Evolutionary conservation across 805 yeast genomes (phyloP).

Genomic region (Komagataella populi): DNA sequence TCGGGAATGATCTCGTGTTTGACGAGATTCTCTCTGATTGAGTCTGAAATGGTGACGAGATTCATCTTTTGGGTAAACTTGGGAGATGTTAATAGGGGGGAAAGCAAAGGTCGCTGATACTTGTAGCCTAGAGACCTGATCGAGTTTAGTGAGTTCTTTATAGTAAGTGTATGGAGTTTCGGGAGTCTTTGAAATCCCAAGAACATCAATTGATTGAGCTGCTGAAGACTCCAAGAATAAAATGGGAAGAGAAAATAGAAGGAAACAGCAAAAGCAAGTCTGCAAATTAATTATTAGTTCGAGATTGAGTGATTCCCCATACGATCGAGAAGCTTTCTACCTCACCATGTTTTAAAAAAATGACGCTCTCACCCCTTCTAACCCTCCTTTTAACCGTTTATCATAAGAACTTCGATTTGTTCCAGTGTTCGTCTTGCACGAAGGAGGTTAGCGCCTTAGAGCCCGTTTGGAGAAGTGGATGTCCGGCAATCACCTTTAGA

Average conservation of each 20-base stretch:
- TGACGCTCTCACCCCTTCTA: background rate
- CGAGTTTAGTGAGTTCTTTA: background rate
- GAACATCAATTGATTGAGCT: background rate
- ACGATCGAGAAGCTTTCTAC: background rate
- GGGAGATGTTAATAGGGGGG: background rate
- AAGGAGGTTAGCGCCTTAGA: slow-evolving; percentile 66
- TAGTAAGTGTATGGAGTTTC: background rate
- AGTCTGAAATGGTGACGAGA: slow-evolving; percentile 39
- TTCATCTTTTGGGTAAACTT: slow-evolving; percentile 14
- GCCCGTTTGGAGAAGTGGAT: slow-evolving; percentile 86
- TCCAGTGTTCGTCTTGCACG: slow-evolving; percentile 82
- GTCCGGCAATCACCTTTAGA: slow-evolving; percentile 70
- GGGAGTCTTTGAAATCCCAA: background rate
- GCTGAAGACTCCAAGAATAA: background rate
- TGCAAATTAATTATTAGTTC: background rate
- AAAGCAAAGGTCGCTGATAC: background rate
- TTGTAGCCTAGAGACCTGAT: background rate
- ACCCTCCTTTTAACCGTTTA: background rate
- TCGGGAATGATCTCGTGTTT: slow-evolving; percentile 40
- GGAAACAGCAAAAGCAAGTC: background rate
- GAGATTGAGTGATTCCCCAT: background rate
- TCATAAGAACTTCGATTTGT: slow-evolving; percentile 16
- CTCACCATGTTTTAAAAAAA: background rate
- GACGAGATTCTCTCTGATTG: slow-evolving; percentile 33
- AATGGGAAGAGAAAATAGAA: background rate